Evolutionary conservation across 352 stramenopile genomes (phyloP).

Genomic region (Aphanomyces astaci): DNA sequence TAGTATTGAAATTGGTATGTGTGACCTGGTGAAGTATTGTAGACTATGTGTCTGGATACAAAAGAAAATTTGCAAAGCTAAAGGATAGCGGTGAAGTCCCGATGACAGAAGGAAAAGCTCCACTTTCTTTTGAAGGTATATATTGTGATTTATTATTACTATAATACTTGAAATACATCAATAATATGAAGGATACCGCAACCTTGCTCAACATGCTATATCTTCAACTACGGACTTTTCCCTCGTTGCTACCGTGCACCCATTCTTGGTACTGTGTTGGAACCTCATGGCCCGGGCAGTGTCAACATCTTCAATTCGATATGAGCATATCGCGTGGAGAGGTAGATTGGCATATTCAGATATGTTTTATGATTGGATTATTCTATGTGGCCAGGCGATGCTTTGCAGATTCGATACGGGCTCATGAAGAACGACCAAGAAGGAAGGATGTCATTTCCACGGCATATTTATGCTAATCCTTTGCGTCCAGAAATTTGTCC

Average conservation of each 20-base stretch:
- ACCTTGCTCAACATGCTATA: neutral
- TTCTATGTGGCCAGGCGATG: neutral
- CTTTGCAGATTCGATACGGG: neutral
- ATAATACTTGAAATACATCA: neutral
- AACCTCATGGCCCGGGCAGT: neutral
- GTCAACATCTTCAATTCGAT: neutral
- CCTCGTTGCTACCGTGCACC: neutral
- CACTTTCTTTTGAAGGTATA: too few relatives aligned
- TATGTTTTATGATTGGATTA: neutral
- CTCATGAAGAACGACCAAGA: neutral
- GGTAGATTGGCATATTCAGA: too few relatives aligned
- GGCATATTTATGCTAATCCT: neutral
- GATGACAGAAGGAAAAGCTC: neutral
- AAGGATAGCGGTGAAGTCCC: neutral
- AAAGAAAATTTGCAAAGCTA: neutral
- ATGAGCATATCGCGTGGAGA: neutral
- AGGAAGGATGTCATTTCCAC: neutral
- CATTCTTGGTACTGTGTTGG: neutral
- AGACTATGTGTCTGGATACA: neutral
- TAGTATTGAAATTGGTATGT: too few relatives aligned
- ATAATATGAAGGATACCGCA: neutral
- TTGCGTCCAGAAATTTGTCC: neutral
- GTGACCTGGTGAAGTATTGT: neutral
- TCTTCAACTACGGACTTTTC: neutral
- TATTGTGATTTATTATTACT: too few relatives aligned